Conservation (phyloP, 2,329 filamentous ascomycete genomes). For the Scortechinia acanthostroma region DNA sequence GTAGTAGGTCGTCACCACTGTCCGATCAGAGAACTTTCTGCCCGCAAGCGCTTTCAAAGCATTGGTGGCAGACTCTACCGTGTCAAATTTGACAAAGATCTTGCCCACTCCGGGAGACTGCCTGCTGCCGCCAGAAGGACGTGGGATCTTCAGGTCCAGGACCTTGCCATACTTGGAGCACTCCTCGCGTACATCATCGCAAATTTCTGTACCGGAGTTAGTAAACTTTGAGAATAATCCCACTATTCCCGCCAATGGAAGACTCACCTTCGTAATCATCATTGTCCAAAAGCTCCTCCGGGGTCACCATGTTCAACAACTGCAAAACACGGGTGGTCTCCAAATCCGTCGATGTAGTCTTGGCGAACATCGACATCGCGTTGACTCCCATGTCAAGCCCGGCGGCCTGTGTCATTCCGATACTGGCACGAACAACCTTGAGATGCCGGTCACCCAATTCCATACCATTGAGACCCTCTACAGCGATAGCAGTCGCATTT, state of each 20-base stretch:
- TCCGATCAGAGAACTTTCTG: slow-evolving; percentile 90
- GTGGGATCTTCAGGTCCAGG: slow-evolving; percentile 83
- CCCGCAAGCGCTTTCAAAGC: slow-evolving; percentile 86
- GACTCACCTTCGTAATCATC: slow-evolving; percentile 86
- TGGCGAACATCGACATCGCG: slow-evolving; percentile 94
- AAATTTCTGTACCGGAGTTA: too few relatives aligned
- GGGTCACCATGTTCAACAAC: slow-evolving; percentile 95
- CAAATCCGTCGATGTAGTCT: slow-evolving; percentile 72
- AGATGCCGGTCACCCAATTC: slow-evolving; percentile 81
- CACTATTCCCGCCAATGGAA: neutral
- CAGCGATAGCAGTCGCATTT: slow-evolving; percentile 71
- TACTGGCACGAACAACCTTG: slow-evolving; percentile 80
- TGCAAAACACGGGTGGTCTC: slow-evolving; percentile 82
- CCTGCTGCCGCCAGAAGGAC: slow-evolving; percentile 75
- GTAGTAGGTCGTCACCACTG: slow-evolving; percentile 93
- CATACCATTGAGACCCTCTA: slow-evolving; percentile 88
- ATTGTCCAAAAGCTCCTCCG: slow-evolving; percentile 85
- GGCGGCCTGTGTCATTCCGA: slow-evolving; percentile 85
- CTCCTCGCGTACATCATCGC: slow-evolving; percentile 87
- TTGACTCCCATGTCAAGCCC: slow-evolving; percentile 93
- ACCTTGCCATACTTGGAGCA: slow-evolving; percentile 85
- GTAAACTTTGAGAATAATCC: slow-evolving; percentile 21
- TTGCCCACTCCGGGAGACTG: slow-evolving; percentile 88
- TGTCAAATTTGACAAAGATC: slow-evolving; percentile 92
- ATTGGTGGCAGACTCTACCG: slow-evolving; percentile 69